Conservation (phyloP, 2,329 filamentous ascomycete genomes). For the Fusarium nodosum region DNA sequence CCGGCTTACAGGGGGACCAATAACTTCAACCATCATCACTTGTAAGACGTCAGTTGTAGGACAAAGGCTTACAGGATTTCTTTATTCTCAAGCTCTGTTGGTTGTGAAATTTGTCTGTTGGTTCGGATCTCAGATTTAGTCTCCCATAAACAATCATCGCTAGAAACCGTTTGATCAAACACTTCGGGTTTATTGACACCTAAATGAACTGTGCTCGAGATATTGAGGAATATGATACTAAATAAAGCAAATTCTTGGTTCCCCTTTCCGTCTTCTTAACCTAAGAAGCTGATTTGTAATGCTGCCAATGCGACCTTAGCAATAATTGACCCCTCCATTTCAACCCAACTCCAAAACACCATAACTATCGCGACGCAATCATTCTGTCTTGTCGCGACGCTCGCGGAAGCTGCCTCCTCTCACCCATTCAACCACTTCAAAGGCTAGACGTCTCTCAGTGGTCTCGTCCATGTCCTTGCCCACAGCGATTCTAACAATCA, state of each 20-base stretch:
- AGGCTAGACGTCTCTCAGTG: constrained; percentile 80
- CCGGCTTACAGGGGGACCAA: constrained; percentile 13
- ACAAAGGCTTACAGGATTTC: constrained; percentile 19
- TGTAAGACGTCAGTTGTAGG: constrained; percentile 17
- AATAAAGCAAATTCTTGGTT: constrained; percentile 15
- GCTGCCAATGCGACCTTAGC: constrained; percentile 1
- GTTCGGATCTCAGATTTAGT: not conserved
- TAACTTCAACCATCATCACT: constrained; percentile 14
- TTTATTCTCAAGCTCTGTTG: constrained; percentile 5
- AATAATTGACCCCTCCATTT: constrained; percentile 4
- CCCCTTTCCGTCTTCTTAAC: not conserved
- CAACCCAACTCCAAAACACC: constrained; percentile 4
- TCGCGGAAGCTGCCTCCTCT: constrained; percentile 61
- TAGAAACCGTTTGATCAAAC: constrained; percentile 4
- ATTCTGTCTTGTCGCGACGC: constrained; percentile 35
- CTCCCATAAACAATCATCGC: not conserved
- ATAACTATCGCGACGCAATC: constrained; percentile 10
- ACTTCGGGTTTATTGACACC: constrained; percentile 9
- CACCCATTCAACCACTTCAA: constrained; percentile 90
- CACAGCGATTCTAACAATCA: constrained; percentile 66
- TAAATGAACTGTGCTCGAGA: constrained; percentile 14
- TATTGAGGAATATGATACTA: constrained; percentile 26
- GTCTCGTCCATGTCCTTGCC: constrained; percentile 71
- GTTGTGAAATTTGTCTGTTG: not conserved
- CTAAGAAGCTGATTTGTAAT: constrained; percentile 7